A percentile compares a stretch with the other conserved stretches of the same genome.
These are phyloP conservation scores for Stramenopiles sp. DNA, from an alignment of 352 stramenopile genomes.

Conservation along the genomic window DNA sequence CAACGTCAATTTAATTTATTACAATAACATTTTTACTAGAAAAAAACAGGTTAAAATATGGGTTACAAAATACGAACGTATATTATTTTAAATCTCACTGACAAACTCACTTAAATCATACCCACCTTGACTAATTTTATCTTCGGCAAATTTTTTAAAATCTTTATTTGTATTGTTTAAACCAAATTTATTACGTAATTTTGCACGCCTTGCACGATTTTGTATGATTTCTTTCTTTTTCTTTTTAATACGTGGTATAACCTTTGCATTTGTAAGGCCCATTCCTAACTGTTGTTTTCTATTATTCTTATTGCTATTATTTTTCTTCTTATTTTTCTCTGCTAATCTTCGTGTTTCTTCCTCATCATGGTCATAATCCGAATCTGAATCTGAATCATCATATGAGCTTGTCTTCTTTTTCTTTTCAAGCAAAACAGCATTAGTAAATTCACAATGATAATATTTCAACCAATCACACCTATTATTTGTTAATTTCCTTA, in stretches of 20 bases:
- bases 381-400: not conserved
- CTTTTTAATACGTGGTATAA: not conserved
- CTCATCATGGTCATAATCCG: not conserved
- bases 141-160: slow-evolving; percentile 1
- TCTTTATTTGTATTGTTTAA: not conserved
- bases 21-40: no score
- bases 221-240: slow-evolving; percentile 1
- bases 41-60: no score
- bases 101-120: not conserved
- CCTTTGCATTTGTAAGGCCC: not conserved
- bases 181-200: not conserved
- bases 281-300: not conserved
- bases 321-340: not conserved
- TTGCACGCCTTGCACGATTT: not conserved
- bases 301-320: not conserved
- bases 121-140: slow-evolving; percentile 3
- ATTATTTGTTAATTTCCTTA: not conserved
- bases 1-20: no score
- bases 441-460: not conserved
- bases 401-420: not conserved
- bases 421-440: not conserved
- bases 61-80: no score
- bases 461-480: not conserved
- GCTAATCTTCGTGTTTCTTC: not conserved
- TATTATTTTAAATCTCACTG: slow-evolving; percentile 1